Percentiles rank a stretch among this genome's conserved stretches.
Conservation (phyloP, 73 alveolate species). For the Durusdinium trenchii region DNA sequence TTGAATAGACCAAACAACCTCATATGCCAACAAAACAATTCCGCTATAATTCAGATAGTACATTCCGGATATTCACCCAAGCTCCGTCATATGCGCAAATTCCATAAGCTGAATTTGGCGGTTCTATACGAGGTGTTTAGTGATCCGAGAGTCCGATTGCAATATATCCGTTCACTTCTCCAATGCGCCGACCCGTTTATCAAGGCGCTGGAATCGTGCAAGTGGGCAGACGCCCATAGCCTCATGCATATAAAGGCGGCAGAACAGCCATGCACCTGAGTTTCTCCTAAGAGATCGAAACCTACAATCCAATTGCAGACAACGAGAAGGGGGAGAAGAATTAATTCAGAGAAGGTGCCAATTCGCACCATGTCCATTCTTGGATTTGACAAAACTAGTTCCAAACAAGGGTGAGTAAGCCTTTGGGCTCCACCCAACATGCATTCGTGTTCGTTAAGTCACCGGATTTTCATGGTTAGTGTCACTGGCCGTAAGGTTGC, state of each 20-base stretch:
- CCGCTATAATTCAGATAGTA: not conserved
- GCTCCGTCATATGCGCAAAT: not conserved
- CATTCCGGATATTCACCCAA: not conserved
- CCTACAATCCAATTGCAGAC: not conserved
- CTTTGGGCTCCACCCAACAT: not conserved
- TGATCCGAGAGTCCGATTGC: not conserved
- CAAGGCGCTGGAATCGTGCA: not conserved
- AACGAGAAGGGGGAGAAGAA: constrained; percentile 41
- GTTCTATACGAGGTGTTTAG: not conserved
- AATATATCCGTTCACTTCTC: not conserved
- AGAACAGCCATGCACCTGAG: no score
- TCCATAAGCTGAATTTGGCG: not conserved
- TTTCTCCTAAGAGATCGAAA: not conserved
- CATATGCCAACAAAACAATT: not conserved
- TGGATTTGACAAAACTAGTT: not conserved
- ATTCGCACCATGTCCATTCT: not conserved
- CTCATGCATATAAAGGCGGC: not conserved
- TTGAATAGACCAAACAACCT: not conserved
- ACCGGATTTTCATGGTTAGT: not conserved
- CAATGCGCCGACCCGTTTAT: not conserved
- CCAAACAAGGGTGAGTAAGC: not conserved
- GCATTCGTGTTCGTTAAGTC: not conserved
- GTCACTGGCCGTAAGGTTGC: not conserved
- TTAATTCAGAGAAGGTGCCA: not conserved
- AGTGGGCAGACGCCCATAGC: not conserved